Evolutionary conservation across 1,284 basidiomycete genomes (phyloP), one percentile per base, ranked within the genome.

Genomic region (Vanrija sp.): DNA sequence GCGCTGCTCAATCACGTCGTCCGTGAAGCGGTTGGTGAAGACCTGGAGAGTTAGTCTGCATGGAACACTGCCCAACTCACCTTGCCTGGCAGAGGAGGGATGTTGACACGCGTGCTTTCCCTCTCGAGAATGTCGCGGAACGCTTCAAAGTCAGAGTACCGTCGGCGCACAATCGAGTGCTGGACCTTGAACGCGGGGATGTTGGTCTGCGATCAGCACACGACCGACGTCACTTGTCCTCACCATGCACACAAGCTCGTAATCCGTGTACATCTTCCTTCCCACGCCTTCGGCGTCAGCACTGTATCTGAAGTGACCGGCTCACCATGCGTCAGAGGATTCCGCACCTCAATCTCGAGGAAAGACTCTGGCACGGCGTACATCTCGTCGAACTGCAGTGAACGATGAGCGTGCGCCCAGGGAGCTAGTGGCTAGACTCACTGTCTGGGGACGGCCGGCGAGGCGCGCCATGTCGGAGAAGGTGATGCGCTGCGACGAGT

Each of bases 231-330:
- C 12, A 25, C 6, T n/a, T 45, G 38, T 23, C 29, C 83, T 57
- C 61, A 90, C 93, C 85, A 93, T 91, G 82, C 93, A 97, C 51
- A 97, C 88, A 63, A 99, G 88, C 79, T 99, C 95, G 72, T 98
- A 98, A 81, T 98, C 94, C 46, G 95, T 99, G 77, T 91, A 98
- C 92, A 95, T 96, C 82, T 97, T 97, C 66, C 95, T 81, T 38
- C 93, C 92, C 69, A 92, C 91, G 38, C 91, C 91, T 93, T n/a
- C 23, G 21, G 5, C 43, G 54, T 51, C n/a, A 49, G 49, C 23
- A 16, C 12, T 39, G 28, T 8, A 23, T 61, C 42, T 23, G 14
- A 25, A 16, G 28, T 10, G n/a, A 14, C 16, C 0, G 15, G 71
- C 85, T 69, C 66, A 91, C 93, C 94, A 69, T 98, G 94, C 0